Conservation (phyloP, 2,329 filamentous ascomycete species). For the Camptophora hylomeconis region DNA sequence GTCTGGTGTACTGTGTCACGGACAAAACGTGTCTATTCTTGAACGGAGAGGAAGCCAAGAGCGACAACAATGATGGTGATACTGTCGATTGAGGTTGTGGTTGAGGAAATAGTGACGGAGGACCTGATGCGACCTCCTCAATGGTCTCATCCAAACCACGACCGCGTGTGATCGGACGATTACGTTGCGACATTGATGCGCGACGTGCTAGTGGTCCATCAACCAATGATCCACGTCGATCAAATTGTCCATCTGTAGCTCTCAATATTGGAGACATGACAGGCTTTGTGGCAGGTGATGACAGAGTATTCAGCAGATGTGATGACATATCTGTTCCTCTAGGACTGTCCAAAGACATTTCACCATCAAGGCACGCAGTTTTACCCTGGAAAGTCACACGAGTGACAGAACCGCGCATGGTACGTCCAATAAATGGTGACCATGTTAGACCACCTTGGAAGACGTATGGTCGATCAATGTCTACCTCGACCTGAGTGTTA, state of each 20-base stretch:
- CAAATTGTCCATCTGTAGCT: constrained; percentile 25
- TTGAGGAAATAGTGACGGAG: constrained; percentile 30
- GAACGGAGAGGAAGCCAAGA: constrained; percentile 72
- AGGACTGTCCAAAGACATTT: constrained; percentile 41
- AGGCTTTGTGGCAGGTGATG: constrained; percentile 42
- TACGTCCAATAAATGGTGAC: constrained; percentile 61
- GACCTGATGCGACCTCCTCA: constrained; percentile 16
- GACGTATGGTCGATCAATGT: constrained; percentile 59
- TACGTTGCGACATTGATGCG: constrained; percentile 14
- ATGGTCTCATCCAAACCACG: constrained; percentile 16
- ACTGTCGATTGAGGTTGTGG: constrained; percentile 41
- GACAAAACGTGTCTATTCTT: constrained; percentile 83
- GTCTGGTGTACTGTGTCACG: constrained; percentile 75
- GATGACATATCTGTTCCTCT: constrained; percentile 65
- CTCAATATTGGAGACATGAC: constrained; percentile 28
- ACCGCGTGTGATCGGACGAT: constrained; percentile 10
- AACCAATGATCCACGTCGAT: constrained; percentile 16
- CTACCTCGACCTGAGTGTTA: constrained; percentile 60
- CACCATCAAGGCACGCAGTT: constrained; percentile 63
- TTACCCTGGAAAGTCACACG: constrained; percentile 63
- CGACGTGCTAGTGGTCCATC: constrained; percentile 8
- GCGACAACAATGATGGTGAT: constrained; percentile 48
- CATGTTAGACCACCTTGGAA: constrained; percentile 41
- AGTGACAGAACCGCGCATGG: constrained; percentile 57
- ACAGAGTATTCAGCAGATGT: constrained; percentile 39